Evolutionary conservation across 495 filamentous ascomycete species (phyloP), one percentile per base, ranked within the genome.

Genomic region (Cenococcum geophilum): DNA sequence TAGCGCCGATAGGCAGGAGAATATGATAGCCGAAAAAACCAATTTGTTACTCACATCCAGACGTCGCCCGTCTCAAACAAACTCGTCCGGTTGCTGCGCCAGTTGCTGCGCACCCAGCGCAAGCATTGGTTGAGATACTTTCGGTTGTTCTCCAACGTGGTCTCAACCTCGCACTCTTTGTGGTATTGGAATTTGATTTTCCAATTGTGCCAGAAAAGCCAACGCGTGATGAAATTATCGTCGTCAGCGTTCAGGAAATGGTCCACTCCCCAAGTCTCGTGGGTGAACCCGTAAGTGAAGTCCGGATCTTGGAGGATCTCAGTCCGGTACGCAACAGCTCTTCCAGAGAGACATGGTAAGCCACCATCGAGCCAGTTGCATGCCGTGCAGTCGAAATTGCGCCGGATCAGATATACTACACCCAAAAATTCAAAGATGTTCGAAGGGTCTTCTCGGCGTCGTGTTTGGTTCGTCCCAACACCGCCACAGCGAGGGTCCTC

Each of bases 331-430:
- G 89, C 89, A 25, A 89, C 89, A 12, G 89, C 92, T 35, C 90
- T 80, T 48, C 90, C 90, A 34, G 90, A 95, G 77, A 95, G 85
- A 74, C 89, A 93, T 27, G 89, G 90, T 21, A 91, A 82, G 20
- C 89, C 89, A 49, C 90, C 90, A 71, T 95, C 90, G 49, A 93
- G 80, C 71, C 87, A 84, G 61, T 89, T 89, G 35, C 89, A 92
- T 10, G 90, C 88, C 48, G 88, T 89, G 71, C 89, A 92, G 72
- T 95, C 90, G 70, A 92, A 95, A 70, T 92, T 93, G 49, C 90
- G 80, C 42, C 90, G 79, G 68, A 91, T 86, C 51, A 95, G 84
- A 70, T 95, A 95, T 35, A 86, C 77, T 25, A 88, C 87, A 1
- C 89, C 89, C 16, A 95, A 79, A 74, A 86, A 95, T 65, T 86